Evolutionary conservation across 2,329 filamentous ascomycete genomes (phyloP), one percentile per base, ranked within the genome.

Genomic region (Chaetothyriales sp.): DNA sequence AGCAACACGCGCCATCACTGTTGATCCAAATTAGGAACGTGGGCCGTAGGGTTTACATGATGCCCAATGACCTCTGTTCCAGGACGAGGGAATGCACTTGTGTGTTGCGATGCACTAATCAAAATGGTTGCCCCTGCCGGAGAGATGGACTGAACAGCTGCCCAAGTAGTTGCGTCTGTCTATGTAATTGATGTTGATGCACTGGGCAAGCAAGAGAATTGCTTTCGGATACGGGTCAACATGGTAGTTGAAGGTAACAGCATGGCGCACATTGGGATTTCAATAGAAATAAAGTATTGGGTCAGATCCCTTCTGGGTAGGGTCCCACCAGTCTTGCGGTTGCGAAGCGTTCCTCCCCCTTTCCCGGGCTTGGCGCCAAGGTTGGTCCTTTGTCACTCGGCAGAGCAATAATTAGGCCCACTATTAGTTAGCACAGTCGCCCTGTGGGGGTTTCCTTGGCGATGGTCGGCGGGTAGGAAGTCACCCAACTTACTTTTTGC

Each of bases 101-200:
- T 40, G 33, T 40, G 33, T 15, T 40, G 9, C 33, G 33, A 40
- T 40, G 33, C 33, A 40, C 33, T 15, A 40, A 40, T 40, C 33
- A 40, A 40, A 40, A 40, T 40, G 33, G 33, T 40, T 40, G 33
- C 33, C 33, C 33, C 5, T 40, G 33, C 33, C 7, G 33, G 33
- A 40, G 33, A 40, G 33, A 40, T 40, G 33, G 33, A 40, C 33
- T 40, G 33, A 40, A 40, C 10, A 40, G 29, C n/a, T 57, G 56
- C 37, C 56, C 56, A 8, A 40, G 20, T 20, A 57, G 46, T 22
- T 54, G 53, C 47, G 49, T 51, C 13, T 57, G 56, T 47, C 56
- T 50, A 19, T 55, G 56, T 47, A 56, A 57, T 44, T 57, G 48
- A 51, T 43, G 18, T 22, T 25, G 29, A 19, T 18, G 22, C 28